These are phyloP conservation scores for Schoenoplectus triqueter DNA, from an alignment of 202 grass and related monocot species.

Conservation along the genomic window DNA sequence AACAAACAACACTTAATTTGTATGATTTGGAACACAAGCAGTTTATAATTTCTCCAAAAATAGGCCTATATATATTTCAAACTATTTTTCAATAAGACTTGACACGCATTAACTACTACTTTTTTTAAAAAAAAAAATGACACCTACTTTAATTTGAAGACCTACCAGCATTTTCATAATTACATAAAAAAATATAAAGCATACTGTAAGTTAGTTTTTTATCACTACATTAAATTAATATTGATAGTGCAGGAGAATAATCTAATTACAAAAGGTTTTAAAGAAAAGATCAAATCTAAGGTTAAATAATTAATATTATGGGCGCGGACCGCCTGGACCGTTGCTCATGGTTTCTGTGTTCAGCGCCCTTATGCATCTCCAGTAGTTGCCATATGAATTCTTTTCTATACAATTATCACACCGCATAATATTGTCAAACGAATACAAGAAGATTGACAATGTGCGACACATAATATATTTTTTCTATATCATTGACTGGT, in stretches of 20 bases:
- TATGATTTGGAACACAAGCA: too few species aligned
- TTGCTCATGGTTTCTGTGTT: neutral
- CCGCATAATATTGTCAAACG: neutral
- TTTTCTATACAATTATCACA: neutral
- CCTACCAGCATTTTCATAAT: too few species aligned
- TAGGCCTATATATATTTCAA: too few species aligned
- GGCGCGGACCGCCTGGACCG: neutral
- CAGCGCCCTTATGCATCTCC: neutral
- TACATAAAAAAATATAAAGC: neutral
- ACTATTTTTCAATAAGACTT: too few species aligned
- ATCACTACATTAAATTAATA: too few species aligned
- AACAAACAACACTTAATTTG: too few species aligned
- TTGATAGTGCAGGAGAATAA: too few species aligned
- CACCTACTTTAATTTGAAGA: too few species aligned
- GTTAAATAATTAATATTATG: neutral
- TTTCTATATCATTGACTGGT: too few species aligned
- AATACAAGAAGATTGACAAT: neutral
- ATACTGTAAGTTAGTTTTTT: neutral
- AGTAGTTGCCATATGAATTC: neutral
- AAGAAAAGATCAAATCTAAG: neutral
- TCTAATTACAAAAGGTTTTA: neutral
- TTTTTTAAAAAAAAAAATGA: too few species aligned
- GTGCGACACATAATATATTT: neutral
- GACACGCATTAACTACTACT: too few species aligned
- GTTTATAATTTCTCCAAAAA: too few species aligned